Evolutionary conservation across 192 early-diverging fungal species (phyloP), one percentile per base, ranked within the genome.

Genomic region (Backusella macrospora): DNA sequence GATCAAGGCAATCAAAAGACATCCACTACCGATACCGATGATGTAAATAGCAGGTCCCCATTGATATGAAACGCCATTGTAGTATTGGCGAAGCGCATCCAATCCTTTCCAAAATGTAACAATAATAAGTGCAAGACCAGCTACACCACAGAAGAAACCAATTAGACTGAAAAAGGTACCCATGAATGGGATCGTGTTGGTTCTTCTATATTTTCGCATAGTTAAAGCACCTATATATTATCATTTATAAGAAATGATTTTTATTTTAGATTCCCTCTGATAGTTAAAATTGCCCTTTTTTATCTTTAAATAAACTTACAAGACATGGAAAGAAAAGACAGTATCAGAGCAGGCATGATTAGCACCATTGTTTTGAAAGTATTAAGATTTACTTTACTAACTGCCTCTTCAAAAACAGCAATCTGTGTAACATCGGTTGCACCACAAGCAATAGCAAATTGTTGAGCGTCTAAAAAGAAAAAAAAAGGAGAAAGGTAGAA

Each of bases 1-100:
- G n/a, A 26, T 44, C 14, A 72, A 63, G 43, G 62, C 5, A n/a
- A 63, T 49, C 6, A 72, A 44, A 14, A 64, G 10, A 37, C 71
- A 72, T 1, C 71, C 71, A 34, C 15, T 44, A 38, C 71, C 71
- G 37, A 62, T 44, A 37, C 71, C 43, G 8, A 72, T 34, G 18
- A 72, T 43, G 15, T 72, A 72, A 44, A 72, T 62, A 29, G 71
- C 29, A 3, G 62, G 55, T 2, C 71, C 71, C 71, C 71, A 72
- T 45, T 63, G 42, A 14, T 63, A 42, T 10, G 71, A 64, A 4
- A 72, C 40, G 18, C 71, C 71, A 5, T 40, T 42, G 5, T 44
- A 38, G 29, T 38, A 18, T 42, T n/a, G 45, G 4, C 38, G 26
- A 4, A 72, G 71, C 7, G 6, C 43, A 37, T 63, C 39, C 26